Evolutionary conservation across 2,329 filamentous ascomycete genomes (phyloP).

Genomic region (Ceratocystiopsis sp.): DNA sequence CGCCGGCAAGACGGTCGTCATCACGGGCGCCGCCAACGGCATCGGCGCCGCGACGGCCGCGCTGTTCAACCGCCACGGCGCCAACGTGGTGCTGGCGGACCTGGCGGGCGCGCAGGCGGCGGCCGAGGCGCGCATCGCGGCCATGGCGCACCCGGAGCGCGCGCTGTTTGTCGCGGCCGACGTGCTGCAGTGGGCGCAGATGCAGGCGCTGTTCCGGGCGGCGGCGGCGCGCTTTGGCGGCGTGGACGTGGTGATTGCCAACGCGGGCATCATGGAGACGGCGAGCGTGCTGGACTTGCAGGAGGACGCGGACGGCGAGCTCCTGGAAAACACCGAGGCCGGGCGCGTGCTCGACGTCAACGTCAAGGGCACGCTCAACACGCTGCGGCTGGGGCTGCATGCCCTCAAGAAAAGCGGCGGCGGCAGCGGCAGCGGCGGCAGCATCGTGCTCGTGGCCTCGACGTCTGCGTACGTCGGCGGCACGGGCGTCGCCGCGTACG

Average conservation of each 20-base stretch:
- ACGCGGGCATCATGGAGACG: constrained; percentile 42
- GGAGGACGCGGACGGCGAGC: constrained; percentile 10
- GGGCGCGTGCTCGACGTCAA: constrained; percentile 46
- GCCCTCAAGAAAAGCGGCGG: constrained; percentile 27
- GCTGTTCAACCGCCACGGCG: constrained; percentile 13
- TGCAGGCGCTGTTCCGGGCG: constrained; percentile 30
- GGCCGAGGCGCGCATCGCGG: constrained; percentile 16
- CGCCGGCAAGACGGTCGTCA: constrained; percentile 14
- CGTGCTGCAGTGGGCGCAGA: constrained; percentile 34
- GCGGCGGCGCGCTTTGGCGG: constrained; percentile 29
- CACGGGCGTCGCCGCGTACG: constrained; percentile 51
- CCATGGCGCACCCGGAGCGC: constrained; percentile 10
- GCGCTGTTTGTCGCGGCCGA: constrained; percentile 27
- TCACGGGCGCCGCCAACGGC: constrained; percentile 36
- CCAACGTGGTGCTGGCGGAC: constrained; percentile 22
- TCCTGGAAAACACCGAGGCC: constrained; percentile 12
- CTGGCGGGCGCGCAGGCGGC: constrained; percentile 30
- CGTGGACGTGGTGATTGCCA: constrained; percentile 44
- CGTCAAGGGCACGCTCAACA: constrained; percentile 37
- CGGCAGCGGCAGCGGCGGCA: constrained; percentile 38
- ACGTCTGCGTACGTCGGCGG: constrained; percentile 44
- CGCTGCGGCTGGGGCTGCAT: constrained; percentile 1
- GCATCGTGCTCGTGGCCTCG: constrained; percentile 49
- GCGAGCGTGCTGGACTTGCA: constrained; percentile 45
- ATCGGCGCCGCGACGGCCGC: constrained; percentile 39